These are phyloP conservation scores for Akebia trifoliata DNA, from an alignment of 164 flowering plant genomes.

Conservation along the genomic window DNA sequence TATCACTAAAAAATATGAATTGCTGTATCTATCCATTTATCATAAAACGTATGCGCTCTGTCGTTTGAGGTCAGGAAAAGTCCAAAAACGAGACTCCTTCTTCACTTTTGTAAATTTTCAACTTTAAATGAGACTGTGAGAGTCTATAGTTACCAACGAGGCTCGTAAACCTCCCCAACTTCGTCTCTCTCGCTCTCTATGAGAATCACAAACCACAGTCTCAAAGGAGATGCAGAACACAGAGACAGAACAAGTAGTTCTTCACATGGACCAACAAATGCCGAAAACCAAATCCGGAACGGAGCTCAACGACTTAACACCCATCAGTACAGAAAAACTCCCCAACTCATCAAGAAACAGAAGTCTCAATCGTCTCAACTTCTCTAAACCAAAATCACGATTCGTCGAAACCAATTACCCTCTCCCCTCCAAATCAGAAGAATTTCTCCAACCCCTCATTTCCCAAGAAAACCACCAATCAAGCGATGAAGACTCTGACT, in stretches of 20 bases:
- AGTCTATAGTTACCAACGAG: neutral
- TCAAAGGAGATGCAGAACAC: conserved; percentile 5
- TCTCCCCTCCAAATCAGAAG: conserved; percentile 3
- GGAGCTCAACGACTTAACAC: conserved; percentile 3
- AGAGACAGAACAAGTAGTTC: conserved; percentile 17
- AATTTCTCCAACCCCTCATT: neutral
- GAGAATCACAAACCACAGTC: neutral
- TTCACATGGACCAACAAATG: conserved; percentile 12
- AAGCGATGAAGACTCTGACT: conserved; percentile 8
- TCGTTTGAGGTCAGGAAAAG: too few species aligned
- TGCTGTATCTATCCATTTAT: too few species aligned
- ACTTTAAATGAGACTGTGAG: too few species aligned
- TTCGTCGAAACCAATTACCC: conserved; percentile 24
- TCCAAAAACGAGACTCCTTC: too few species aligned
- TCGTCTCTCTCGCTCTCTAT: too few species aligned
- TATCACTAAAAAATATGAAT: too few species aligned
- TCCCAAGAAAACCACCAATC: neutral
- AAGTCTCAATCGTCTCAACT: conserved; percentile 26
- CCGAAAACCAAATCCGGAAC: too few species aligned
- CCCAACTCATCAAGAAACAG: conserved; percentile 6
- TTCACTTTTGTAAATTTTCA: too few species aligned
- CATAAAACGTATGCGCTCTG: too few species aligned
- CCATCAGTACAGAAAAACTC: neutral
- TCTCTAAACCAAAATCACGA: conserved; percentile 38
- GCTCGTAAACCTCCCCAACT: neutral